Percentiles rank a stretch among this genome's conserved stretches.
phyloP scores from a whole-genome alignment of 768 basidiomycete genomes.

The Tricholoma bakamatsutake region DNA sequence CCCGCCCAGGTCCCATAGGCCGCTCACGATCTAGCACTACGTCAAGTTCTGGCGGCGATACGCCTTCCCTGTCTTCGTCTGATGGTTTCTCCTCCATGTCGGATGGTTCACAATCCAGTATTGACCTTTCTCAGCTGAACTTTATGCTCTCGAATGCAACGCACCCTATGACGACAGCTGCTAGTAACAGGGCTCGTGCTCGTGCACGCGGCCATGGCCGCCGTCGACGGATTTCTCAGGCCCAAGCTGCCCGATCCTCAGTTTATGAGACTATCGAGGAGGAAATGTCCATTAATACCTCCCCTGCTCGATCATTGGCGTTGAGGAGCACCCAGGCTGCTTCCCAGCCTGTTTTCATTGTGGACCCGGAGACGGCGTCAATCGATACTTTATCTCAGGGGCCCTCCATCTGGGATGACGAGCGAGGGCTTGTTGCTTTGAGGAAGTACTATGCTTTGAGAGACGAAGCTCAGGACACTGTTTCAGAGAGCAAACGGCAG shows the following conservation, averaged over 20 bases:
- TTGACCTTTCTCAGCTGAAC: slow-evolving; percentile 63
- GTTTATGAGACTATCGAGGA: slow-evolving; percentile 81
- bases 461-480: slow-evolving; percentile 61
- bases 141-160: slow-evolving; percentile 49
- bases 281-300: slow-evolving; percentile 38
- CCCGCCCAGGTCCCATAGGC: slow-evolving; percentile 43
- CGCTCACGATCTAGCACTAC: slow-evolving; percentile 61
- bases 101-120: slow-evolving; percentile 72
- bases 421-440: slow-evolving; percentile 56
- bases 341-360: slow-evolving; percentile 44
- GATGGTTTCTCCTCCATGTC: slow-evolving; percentile 60
- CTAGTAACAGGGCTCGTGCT: slow-evolving; percentile 38
- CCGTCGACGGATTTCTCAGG: slow-evolving; percentile 62
- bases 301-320: slow-evolving; percentile 13
- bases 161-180: slow-evolving; percentile 39
- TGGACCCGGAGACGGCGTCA: slow-evolving; percentile 50
- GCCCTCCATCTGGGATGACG: slow-evolving; percentile 57
- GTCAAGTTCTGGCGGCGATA: slow-evolving; percentile 60
- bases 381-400: slow-evolving; percentile 33
- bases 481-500: slow-evolving; percentile 55
- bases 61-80: slow-evolving; percentile 63
- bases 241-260: slow-evolving; percentile 57
- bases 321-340: slow-evolving; percentile 32
- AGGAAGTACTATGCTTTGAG: slow-evolving; percentile 64
- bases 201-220: slow-evolving; percentile 62